Conservation (phyloP, 371 early-diverging fungal species). For the Haplosporangium sp. region DNA sequence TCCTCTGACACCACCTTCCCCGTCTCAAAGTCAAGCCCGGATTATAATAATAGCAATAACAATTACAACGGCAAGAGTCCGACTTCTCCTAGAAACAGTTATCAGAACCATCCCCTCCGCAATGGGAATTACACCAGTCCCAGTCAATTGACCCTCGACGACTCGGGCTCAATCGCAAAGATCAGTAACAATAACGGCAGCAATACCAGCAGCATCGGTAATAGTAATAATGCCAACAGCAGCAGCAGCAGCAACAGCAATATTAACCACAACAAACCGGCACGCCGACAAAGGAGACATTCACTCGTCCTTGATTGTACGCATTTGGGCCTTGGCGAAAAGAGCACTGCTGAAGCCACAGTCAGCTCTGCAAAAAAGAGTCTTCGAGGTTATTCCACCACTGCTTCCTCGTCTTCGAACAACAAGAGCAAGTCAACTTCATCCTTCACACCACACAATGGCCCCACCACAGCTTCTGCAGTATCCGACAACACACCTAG, state of each 20-base stretch:
- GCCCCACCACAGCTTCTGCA: background rate
- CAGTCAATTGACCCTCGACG: conserved; percentile 25
- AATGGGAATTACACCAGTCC: conserved; percentile 46
- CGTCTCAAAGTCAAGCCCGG: background rate
- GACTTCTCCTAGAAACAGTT: conserved; percentile 10
- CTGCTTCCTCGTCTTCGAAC: background rate
- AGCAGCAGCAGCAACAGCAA: conserved; percentile 1
- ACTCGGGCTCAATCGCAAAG: conserved; percentile 14
- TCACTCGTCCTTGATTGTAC: conserved; percentile 51
- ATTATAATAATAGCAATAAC: background rate
- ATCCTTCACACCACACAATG: background rate
- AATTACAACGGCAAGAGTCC: background rate
- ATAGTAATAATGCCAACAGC: background rate
- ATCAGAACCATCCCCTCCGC: conserved; percentile 24
- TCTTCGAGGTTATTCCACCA: conserved; percentile 14
- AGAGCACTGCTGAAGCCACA: conserved; percentile 24
- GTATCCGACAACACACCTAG: background rate
- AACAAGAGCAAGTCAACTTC: background rate
- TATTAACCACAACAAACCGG: background rate
- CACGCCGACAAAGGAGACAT: conserved; percentile 18
- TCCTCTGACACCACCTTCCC: background rate
- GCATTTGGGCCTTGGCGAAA: conserved; percentile 47
- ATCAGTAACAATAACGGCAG: background rate
- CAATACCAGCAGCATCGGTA: background rate
- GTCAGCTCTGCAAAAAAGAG: conserved; percentile 36